Conservation (phyloP, 2,329 filamentous ascomycete species). For the Alternaria gansuensis region DNA sequence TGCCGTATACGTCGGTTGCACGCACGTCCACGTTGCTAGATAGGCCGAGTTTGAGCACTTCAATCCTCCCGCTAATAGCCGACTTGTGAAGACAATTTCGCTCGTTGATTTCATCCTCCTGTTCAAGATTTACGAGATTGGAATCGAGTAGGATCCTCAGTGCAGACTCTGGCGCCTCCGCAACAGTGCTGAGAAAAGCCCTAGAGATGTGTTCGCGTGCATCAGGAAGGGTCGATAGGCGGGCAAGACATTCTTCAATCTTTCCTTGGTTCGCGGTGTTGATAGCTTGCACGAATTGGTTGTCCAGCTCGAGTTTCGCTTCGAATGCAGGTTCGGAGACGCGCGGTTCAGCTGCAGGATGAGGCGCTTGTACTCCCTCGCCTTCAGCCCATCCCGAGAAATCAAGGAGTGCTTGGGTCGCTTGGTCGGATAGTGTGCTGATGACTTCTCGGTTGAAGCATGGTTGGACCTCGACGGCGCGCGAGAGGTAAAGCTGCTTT, state of each 20-base stretch:
- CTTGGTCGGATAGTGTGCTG: slow-evolving; percentile 94
- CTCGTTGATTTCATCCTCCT: slow-evolving; percentile 97
- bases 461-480: slow-evolving; percentile 95
- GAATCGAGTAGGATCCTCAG: slow-evolving; percentile 81
- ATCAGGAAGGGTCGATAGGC: slow-evolving; percentile 70
- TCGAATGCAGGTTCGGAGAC: slow-evolving; percentile 54
- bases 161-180: slow-evolving; percentile 80
- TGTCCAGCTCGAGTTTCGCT: slow-evolving; percentile 89
- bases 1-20: slow-evolving; percentile 89
- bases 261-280: slow-evolving; percentile 80
- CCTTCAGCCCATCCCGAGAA: slow-evolving; percentile 97
- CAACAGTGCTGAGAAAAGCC: slow-evolving; percentile 88
- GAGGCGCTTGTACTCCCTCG: slow-evolving; percentile 80
- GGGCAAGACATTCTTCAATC: slow-evolving; percentile 80
- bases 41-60: slow-evolving; percentile 81
- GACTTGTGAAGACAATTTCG: slow-evolving; percentile 95
- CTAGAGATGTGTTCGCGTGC: slow-evolving; percentile 81
- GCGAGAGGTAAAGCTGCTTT: slow-evolving; percentile 94
- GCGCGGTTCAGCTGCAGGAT: slow-evolving; percentile 42
- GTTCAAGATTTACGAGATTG: slow-evolving; percentile 84
- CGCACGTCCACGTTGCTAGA: slow-evolving; percentile 77
- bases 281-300: slow-evolving; percentile 86
- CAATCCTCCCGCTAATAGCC: slow-evolving; percentile 87
- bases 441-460: slow-evolving; percentile 98
- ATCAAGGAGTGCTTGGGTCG: slow-evolving; percentile 93